A percentile compares a stretch with the other conserved stretches of the same genome.
phyloP scores from a whole-genome alignment of 75 land plant species.

The Isoetes taiwanensis region DNA sequence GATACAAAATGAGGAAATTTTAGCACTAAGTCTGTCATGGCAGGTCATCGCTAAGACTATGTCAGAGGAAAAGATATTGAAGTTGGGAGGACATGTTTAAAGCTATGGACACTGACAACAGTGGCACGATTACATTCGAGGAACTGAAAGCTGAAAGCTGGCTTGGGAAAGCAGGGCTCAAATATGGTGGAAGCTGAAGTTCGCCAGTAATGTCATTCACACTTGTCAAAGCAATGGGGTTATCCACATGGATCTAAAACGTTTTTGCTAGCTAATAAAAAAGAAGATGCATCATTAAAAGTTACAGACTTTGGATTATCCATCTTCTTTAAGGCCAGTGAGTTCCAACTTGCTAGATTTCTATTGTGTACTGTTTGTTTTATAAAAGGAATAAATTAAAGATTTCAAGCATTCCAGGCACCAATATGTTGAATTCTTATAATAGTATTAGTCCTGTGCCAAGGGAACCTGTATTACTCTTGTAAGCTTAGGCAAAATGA shows the following conservation, averaged over 20 bases:
- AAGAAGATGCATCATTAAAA: slow-evolving; percentile 67
- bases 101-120: slow-evolving; percentile 4
- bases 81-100: slow-evolving; percentile 7
- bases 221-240: slow-evolving; percentile 69
- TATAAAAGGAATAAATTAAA: no score
- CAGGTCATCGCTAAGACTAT: neutral
- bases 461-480: no score
- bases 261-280: slow-evolving; percentile 67
- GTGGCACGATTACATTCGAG: slow-evolving; percentile 6
- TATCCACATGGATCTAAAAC: slow-evolving; percentile 55
- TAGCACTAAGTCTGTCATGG: no score
- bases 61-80: neutral
- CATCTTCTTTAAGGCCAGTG: slow-evolving; percentile 78
- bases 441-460: no score
- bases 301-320: slow-evolving; percentile 80
- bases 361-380: no score
- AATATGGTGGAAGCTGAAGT: neutral
- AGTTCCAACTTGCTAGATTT: neutral
- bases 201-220: slow-evolving; percentile 44
- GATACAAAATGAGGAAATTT: no score
- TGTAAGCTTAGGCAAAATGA: no score
- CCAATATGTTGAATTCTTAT: no score
- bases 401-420: no score
- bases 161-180: neutral
- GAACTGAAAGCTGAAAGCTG: slow-evolving; percentile 7